These are phyloP conservation scores for Trichoderma sp. DNA, from an alignment of 2,329 filamentous ascomycete genomes.

Conservation along the genomic window DNA sequence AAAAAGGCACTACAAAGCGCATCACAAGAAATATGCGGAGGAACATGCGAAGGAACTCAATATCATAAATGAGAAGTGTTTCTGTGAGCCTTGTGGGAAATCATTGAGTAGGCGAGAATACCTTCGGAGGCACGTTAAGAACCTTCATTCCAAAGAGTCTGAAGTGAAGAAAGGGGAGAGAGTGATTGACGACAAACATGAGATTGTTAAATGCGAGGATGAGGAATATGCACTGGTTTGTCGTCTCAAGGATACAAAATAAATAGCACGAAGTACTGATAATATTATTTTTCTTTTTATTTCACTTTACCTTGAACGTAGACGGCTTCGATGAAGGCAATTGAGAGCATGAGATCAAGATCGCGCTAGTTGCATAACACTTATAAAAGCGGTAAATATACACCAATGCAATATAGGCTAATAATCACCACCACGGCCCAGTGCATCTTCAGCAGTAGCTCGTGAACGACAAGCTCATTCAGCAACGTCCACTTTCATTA, in stretches of 20 bases:
- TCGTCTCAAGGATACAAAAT: neutral
- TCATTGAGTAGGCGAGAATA: neutral
- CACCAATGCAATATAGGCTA: neutral
- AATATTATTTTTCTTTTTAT: neutral
- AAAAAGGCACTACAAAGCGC: neutral
- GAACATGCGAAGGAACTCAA: neutral
- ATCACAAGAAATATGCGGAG: neutral
- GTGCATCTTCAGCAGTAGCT: neutral
- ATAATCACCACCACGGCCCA: neutral
- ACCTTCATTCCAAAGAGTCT: neutral
- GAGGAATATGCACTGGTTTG: neutral
- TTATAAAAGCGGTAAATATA: neutral
- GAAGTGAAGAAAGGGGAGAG: accelerated
- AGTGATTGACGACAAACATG: neutral
- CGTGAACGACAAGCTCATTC: neutral
- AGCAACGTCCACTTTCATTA: neutral
- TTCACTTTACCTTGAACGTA: neutral
- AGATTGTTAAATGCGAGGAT: accelerated
- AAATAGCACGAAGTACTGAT: neutral
- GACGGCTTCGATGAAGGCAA: neutral
- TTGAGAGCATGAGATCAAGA: no score
- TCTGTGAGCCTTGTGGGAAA: neutral
- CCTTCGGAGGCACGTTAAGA: neutral
- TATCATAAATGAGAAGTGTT: neutral
- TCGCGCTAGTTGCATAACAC: neutral